Evolutionary conservation across 163 green algal species (phyloP), one percentile per base, ranked within the genome.

Genomic region (Scenedesmus sp.): DNA sequence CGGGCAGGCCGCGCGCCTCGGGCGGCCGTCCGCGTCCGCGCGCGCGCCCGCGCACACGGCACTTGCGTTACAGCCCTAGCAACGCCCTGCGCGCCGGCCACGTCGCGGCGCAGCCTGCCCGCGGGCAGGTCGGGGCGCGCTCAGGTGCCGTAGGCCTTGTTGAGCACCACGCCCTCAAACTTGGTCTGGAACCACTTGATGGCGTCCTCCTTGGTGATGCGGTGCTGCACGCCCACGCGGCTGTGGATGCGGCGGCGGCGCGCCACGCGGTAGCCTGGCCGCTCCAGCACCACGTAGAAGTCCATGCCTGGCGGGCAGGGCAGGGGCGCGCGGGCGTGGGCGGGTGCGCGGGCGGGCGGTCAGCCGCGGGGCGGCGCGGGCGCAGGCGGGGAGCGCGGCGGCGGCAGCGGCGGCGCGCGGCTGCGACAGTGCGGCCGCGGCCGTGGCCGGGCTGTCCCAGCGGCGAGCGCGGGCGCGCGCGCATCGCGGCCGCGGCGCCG

Each of bases 101-200:
- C n/a, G n/a, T n/a, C n/a, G n/a, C n/a, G n/a, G n/a, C n/a, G n/a
- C n/a, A n/a, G n/a, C n/a, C n/a, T n/a, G n/a, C n/a, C n/a, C n/a
- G n/a, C n/a, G n/a, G n/a, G n/a, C n/a, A n/a, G n/a, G n/a, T n/a
- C n/a, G 45, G n/a, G 42, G 44, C 64, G n/a, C 44, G 24, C 51
- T 82, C 75, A 85, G 63, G 36, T 62, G 63, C 54, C 83, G 63
- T 86, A 83, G 26, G 85, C 87, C 93, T 98, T 98, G 91, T 96
- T 96, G 45, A 98, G 86, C 26, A 98, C 87, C 39, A 98, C 87
- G 73, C 95, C 95, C 87, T 99, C 95, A 70, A 98, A 99, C 89
- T 97, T 97, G 72, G 91, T 94, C 91, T 99, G 95, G 90, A 99
- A 97, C 95, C 96, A 99, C 88, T 98, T 98, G 86, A 98, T 97